Conservation (phyloP, 208 protist species). For the Leptomonas seymouri region DNA sequence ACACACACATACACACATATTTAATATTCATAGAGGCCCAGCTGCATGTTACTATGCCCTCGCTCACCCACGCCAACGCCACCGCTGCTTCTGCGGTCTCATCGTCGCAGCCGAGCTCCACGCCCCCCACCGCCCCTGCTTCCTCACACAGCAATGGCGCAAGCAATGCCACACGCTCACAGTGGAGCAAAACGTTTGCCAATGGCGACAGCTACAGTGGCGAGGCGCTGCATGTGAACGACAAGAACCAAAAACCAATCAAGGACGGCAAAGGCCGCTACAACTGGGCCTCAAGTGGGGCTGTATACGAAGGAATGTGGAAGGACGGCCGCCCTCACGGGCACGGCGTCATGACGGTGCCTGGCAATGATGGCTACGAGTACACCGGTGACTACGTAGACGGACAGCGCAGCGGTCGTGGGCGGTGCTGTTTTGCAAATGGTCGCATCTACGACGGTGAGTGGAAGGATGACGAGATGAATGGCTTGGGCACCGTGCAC, state of each 20-base stretch:
- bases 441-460: constrained; percentile 79
- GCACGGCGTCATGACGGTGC: constrained; percentile 57
- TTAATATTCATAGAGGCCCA: too few species aligned
- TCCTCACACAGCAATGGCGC: too few species aligned
- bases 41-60: neutral
- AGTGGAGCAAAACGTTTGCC: constrained; percentile 64
- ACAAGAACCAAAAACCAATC: constrained; percentile 52
- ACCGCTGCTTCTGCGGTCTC: constrained; percentile 1
- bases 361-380: constrained; percentile 56
- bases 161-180: constrained; percentile 29
- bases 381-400: constrained; percentile 65
- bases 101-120: constrained; percentile 2
- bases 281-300: constrained; percentile 57
- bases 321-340: constrained; percentile 60
- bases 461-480: constrained; percentile 82
- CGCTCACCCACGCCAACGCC: neutral
- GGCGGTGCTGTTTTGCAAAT: constrained; percentile 75
- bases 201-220: constrained; percentile 76
- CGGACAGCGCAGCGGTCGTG: constrained; percentile 68
- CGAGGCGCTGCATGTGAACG: constrained; percentile 62
- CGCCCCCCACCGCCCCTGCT: neutral
- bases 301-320: constrained; percentile 67
- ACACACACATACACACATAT: too few species aligned
- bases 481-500: constrained; percentile 65
- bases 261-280: constrained; percentile 69